Percentiles rank a stretch among this genome's conserved stretches.
These are phyloP conservation scores for Tetraselmis chui DNA, from an alignment of 139 green algal species.

Conservation along the genomic window DNA sequence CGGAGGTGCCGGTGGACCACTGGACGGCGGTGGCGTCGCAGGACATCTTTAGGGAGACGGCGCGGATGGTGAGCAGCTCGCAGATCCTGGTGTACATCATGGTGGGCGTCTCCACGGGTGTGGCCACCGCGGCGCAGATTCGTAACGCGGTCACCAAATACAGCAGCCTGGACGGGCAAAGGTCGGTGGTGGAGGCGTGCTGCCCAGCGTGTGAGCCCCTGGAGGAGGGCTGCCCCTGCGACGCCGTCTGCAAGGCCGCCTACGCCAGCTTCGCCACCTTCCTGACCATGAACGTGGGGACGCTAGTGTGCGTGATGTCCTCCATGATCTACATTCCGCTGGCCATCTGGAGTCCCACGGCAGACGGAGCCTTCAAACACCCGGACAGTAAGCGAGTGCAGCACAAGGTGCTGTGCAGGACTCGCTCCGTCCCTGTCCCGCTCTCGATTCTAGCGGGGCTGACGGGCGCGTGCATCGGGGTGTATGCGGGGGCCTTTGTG, in stretches of 20 bases:
- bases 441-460: neutral
- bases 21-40: neutral
- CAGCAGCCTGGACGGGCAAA: neutral
- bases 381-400: neutral
- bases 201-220: too few species aligned
- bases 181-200: neutral
- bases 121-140: neutral
- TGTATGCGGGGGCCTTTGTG: neutral
- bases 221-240: neutral
- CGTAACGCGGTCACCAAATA: neutral
- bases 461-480: neutral
- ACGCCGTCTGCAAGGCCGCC: neutral
- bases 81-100: neutral
- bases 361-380: neutral
- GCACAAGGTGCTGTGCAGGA: neutral
- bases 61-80: neutral
- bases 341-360: neutral
- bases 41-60: neutral
- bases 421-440: neutral
- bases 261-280: neutral
- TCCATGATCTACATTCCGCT: neutral
- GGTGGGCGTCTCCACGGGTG: neutral
- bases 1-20: neutral
- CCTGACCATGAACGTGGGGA: neutral
- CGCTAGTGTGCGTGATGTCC: neutral